Evolutionary conservation across 441 rosid species (phyloP), one percentile per base, ranked within the genome.

Genomic region (Bruguiera hainesii): DNA sequence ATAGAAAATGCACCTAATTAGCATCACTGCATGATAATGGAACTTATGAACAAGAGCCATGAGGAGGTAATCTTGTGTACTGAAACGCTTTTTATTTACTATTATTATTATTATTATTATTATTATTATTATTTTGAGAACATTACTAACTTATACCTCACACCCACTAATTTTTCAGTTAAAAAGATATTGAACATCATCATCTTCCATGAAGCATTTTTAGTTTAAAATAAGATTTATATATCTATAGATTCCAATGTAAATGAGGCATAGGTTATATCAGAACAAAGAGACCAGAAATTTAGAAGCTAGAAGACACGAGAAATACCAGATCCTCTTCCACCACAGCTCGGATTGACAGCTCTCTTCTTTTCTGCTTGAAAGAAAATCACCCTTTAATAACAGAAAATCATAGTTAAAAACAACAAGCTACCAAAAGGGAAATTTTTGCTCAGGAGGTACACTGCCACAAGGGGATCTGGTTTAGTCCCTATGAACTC

Each of bases 391-490:
- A 58, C 26, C 1, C 31, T 1, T 15, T 26, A 50, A 33, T 23
- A 9, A 61, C 19, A 65, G 51, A 31, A 7, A 57, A 66, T 7
- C 28, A 31, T 39, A 26, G 1, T 46, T 66, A 1, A 33, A 60
- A 50, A 21, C 21, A 48, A 20, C 49, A 30, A 30, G 49, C 29
- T 29, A 13, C 28, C 13, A 48, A 35, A 58, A 11, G 1, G 39
- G n/a, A 35, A 29, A 60, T 23, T 10, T 28, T 62, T 18, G 60
- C 39, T 46, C 9, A 60, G 56, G 13, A 62, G 35, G 35, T 79
- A 81, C 85, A 20, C 59, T 10, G 77, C 56, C 23, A 81, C 13
- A 33, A 84, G 55, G 66, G 87, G 87, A 68, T 84, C 87, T 9
- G 60, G 39, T 42, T 78, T 74, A 42, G 75, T 74, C 31, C 48